Evolutionary conservation across 2,329 filamentous ascomycete genomes (phyloP), one percentile per base, ranked within the genome.

Genomic region (Cladorrhinum sp.): DNA sequence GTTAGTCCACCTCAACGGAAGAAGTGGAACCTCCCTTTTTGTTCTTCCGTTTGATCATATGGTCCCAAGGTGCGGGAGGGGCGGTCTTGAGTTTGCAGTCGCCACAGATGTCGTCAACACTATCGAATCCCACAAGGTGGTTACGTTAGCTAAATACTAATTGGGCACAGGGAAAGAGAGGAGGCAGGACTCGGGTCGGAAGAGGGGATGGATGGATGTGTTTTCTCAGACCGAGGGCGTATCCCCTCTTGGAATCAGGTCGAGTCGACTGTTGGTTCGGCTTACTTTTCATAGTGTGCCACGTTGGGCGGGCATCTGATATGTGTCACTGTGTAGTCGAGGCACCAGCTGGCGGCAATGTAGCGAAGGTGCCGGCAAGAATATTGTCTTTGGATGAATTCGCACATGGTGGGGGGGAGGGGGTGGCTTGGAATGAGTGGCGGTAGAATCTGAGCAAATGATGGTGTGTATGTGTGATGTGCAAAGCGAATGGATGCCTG

Each of bases 21-120:
- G 42, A 46, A 46, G 3, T 9, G 3, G 16, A 46, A 20, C n/a
- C 16, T 18, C 3, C 16, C 42, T 20, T 7, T 46, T 46, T 46
- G 42, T 16, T 46, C 23, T 55, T 55, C 26, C 54, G 54, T 28
- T 57, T 57, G 16, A 57, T 57, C 54, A 49, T 57, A 33, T 26
- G 20, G 12, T 57, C 54, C 54, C 54, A 49, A 18, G 39, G 21
- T 14, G 16, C 39, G 14, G 36, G 23, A 20, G 54, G 54, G 2
- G 54, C 54, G 1, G 18, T 36, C 12, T 57, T 57, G 33, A 48
- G 54, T 36, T 49, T 57, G 54, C 54, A 57, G 39, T 49, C 54
- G 21, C 54, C 39, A 20, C 54, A 57, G 36, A 57, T 30, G 23
- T 23, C 54, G 2, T 57, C 39, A 18, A 48, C 39, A 16, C 54